phyloP scores from a whole-genome alignment of 305 asterid genomes.

The Salvia sclarea region DNA sequence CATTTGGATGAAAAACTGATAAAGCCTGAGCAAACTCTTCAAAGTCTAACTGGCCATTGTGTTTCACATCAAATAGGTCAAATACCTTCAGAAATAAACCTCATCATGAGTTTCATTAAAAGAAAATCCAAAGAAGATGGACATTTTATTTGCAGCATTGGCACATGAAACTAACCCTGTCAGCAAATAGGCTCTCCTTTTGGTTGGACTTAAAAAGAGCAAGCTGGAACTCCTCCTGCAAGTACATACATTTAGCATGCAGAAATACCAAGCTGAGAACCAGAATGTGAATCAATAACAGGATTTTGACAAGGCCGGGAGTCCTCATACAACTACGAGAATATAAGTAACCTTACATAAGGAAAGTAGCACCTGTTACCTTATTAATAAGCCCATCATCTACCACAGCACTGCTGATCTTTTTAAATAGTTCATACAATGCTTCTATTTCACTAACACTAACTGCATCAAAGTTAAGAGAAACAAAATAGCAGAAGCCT shows the following conservation, averaged over 20 bases:
- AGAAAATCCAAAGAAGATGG: slow-evolving; percentile 1
- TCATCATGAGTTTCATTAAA: background rate
- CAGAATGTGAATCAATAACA: slow-evolving; percentile 17
- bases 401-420: slow-evolving; percentile 77
- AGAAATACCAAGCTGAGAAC: slow-evolving; percentile 26
- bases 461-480: slow-evolving; percentile 49
- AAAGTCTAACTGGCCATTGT: slow-evolving; percentile 66
- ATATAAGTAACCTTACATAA: slow-evolving; percentile 2
- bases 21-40: slow-evolving; percentile 81
- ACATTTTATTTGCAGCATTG: slow-evolving; percentile 26
- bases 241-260: slow-evolving; percentile 24
- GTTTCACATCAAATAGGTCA: slow-evolving; percentile 72
- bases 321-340: slow-evolving; percentile 11
- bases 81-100: slow-evolving; percentile 54
- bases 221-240: slow-evolving; percentile 90
- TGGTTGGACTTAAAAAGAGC: slow-evolving; percentile 72
- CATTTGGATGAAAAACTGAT: slow-evolving; percentile 78
- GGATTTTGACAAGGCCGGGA: background rate
- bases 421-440: slow-evolving; percentile 73
- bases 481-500: slow-evolving; percentile 15
- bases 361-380: slow-evolving; percentile 44
- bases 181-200: slow-evolving; percentile 86
- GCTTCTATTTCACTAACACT: slow-evolving; percentile 91
- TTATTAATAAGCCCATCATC: slow-evolving; percentile 87
- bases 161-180: slow-evolving; percentile 59